Evolutionary conservation across 225 moss, liverwort and hornwort genomes (phyloP), one percentile per base, ranked within the genome.

Genomic region (Lunularia cruciata): DNA sequence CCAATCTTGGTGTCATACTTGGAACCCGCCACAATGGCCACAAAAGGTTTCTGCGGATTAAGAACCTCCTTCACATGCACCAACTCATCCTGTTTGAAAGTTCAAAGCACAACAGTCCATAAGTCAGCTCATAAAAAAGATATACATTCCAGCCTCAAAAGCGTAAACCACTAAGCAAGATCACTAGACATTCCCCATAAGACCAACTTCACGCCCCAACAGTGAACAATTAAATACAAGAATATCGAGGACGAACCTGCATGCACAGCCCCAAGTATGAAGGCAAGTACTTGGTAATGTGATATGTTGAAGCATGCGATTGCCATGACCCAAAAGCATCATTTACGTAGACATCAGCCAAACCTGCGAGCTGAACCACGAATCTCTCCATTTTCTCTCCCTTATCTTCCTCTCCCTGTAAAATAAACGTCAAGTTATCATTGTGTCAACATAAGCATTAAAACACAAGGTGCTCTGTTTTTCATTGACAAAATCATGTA

Each of bases 271-370:
- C 93, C 70, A 88, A 83, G 69, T 94, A 94, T 13, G 93, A 90
- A 54, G 93, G 93, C 79, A 94, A 69, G 68, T 88, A 90, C 63
- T 80, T 94, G 55, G 90, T 94, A 71, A 94, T 89, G 52, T 94
- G 73, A 57, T 86, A 94, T 5, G 93, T 94, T 48, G 93, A 90
- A 52, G 82, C 78, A 67, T 94, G 93, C 13, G 93, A 83, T 69
- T 94, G 90, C 93, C 93, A 94, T 27, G 93, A 94, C 48, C 93
- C 93, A 52, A 94, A 94, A 64, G 93, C 90, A 71, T 94, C 93
- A 76, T 94, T 94, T 56, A 94, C 93, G 47, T 84, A 94, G 37
- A 94, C 93, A 63, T 94, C 93, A n/a, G 93, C 93, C 43, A 94
- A 85, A 18, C 93, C 93, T 8, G 90, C 93, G 40, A 94, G 73